These are phyloP conservation scores for Exophiala sp. DNA, from an alignment of 2,329 filamentous ascomycete species.

Conservation along the genomic window DNA sequence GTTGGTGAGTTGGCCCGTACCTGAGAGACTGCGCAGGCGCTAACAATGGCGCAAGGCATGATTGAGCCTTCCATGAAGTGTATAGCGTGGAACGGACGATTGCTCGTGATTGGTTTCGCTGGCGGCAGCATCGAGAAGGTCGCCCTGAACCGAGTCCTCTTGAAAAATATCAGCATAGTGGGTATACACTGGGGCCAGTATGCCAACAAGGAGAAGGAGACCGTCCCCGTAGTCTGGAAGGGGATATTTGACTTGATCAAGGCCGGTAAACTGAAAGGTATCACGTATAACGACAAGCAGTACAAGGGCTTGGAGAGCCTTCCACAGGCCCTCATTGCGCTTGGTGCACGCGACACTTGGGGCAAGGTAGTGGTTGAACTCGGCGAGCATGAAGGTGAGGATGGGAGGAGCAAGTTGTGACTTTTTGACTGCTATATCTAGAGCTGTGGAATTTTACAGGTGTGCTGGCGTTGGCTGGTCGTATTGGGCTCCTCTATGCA, in stretches of 20 bases:
- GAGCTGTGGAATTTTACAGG: no score
- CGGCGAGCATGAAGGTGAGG: constrained; percentile 64
- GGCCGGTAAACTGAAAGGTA: constrained; percentile 74
- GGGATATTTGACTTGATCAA: constrained; percentile 75
- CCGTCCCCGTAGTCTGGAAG: constrained; percentile 71
- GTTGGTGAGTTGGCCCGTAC: constrained; percentile 56
- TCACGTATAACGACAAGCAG: constrained; percentile 74
- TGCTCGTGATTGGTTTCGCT: constrained; percentile 87
- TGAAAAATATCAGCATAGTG: constrained; percentile 90
- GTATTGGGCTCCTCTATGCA: not conserved
- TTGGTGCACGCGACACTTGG: constrained; percentile 83
- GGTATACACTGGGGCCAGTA: constrained; percentile 91
- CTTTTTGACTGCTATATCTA: not conserved
- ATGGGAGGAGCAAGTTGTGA: constrained; percentile 38
- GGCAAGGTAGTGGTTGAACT: constrained; percentile 93
- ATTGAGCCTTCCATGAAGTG: constrained; percentile 87
- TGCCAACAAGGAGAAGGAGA: constrained; percentile 66
- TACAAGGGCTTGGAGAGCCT: constrained; percentile 81
- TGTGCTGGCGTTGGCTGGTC: not conserved
- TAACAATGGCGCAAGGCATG: constrained; percentile 40
- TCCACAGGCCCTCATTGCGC: constrained; percentile 68
- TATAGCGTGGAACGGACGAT: constrained; percentile 84
- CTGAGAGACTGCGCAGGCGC: not conserved
- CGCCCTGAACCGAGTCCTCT: constrained; percentile 81
- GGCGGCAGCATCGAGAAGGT: constrained; percentile 85